Conservation (phyloP, 495 filamentous ascomycete species). For the Wilcoxina mikolae region DNA sequence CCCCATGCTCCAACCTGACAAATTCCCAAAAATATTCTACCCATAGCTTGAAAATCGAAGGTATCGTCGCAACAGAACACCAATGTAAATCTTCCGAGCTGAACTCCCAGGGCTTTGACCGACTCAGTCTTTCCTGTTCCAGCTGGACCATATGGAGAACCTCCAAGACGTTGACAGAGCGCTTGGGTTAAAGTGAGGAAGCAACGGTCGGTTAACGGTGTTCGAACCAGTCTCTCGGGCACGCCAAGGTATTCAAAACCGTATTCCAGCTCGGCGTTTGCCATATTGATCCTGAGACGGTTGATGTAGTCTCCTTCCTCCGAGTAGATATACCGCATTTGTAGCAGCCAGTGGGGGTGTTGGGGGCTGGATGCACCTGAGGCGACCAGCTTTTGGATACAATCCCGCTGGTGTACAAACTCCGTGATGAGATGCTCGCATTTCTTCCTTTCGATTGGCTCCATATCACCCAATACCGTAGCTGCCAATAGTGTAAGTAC, state of each 20-base stretch:
- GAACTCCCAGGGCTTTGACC: conserved; percentile 90
- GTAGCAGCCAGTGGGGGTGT: conserved; percentile 87
- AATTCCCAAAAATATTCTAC: conserved; percentile 96
- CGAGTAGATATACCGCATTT: conserved; percentile 90
- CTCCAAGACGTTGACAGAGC: conserved; percentile 82
- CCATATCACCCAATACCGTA: conserved; percentile 81
- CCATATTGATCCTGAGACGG: conserved; percentile 85
- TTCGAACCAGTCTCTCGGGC: conserved; percentile 85
- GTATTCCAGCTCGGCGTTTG: conserved; percentile 86
- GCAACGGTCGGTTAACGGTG: conserved; percentile 90
- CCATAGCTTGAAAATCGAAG: conserved; percentile 99
- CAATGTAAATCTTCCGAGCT: conserved; percentile 91
- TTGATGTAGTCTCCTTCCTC: conserved; percentile 66
- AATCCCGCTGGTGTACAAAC: conserved; percentile 91
- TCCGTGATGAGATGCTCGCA: conserved; percentile 98
- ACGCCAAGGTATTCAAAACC: conserved; percentile 97
- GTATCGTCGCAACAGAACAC: conserved; percentile 99
- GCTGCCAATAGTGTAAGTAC: conserved; percentile 69
- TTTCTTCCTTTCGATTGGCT: conserved; percentile 76
- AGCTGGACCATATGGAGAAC: conserved; percentile 92
- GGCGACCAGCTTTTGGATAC: conserved; percentile 66
- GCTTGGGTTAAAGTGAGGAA: conserved; percentile 96
- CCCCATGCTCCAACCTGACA: conserved; percentile 99
- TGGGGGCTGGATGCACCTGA: conserved; percentile 58
- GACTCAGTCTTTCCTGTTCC: conserved; percentile 99